Evolutionary conservation across 1,284 basidiomycete species (phyloP), one percentile per base, ranked within the genome.

Genomic region (Ceratorhiza oryzae-sativae): DNA sequence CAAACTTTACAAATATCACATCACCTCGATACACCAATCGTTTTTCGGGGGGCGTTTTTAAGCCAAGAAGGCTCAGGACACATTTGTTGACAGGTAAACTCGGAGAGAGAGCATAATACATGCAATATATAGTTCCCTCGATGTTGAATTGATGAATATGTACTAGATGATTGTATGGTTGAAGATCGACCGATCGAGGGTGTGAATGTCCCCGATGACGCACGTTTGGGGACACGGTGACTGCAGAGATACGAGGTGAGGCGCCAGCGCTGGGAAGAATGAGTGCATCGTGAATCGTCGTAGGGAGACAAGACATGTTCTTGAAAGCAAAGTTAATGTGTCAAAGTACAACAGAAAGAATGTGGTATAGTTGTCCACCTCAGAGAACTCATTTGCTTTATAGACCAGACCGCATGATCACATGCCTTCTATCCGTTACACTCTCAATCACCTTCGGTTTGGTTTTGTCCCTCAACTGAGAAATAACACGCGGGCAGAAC

Each of bases 161-260:
- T 30, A 55, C 18, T 20, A 55, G 18, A 32, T 55, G 25, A 15
- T 55, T 55, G 18, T 55, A 15, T 3, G 51, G 51, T 10, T 55
- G 30, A 4, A 55, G 25, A 34, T 55, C 51, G 30, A 55, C 51
- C 13, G 51, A 55, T 18, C 51, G 25, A 18, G 51, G 51, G 15
- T 55, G 51, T 18, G 13, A 32, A 18, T 55, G 34, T 20, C 51
- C 51, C 13, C 51, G 25, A 32, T 55, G 51, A 30, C 18, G 51
- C 25, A 32, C 51, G 13, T 32, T 30, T 2, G 51, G 51, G 8
- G 51, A 32, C 27, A 55, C 23, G 18, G 51, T 55, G 27, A 55
- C 51, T 32, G 51, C 9, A 15, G 51, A 55, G 51, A 55, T 55
- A 55, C 51, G 51, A 55, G 51, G 18, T 30, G 51, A 55, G 51